Percentiles rank a stretch among this genome's conserved stretches.
Evolutionary conservation across 495 filamentous ascomycete genomes (phyloP).

Genomic region (Tuber calosporum): DNA sequence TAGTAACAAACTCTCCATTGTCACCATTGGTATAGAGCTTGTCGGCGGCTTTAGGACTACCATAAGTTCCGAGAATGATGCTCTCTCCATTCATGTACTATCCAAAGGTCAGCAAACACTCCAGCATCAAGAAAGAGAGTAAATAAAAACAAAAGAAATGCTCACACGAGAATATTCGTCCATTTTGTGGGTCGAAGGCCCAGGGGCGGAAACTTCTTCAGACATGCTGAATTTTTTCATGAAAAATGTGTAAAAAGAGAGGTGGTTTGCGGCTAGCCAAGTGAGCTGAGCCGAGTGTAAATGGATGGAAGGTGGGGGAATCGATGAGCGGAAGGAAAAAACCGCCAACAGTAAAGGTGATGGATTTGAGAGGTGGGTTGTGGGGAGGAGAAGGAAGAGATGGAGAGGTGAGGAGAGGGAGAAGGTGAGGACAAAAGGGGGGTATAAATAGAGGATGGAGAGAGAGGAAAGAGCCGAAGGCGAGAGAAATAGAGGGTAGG

Average conservation of each 20-base stretch:
- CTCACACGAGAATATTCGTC: background rate
- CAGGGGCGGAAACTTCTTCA: background rate
- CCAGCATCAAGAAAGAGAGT: background rate
- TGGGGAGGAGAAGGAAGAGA: too few species aligned
- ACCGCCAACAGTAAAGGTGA: constrained; percentile 7
- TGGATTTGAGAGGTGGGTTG: background rate
- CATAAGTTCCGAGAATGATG: background rate
- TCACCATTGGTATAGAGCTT: background rate
- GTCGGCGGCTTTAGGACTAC: background rate
- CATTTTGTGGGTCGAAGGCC: background rate
- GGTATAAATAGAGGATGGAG: too few species aligned
- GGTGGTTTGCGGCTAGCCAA: background rate
- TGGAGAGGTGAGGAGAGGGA: background rate
- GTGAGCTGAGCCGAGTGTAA: background rate
- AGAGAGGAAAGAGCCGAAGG: background rate
- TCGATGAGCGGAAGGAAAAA: constrained; percentile 2
- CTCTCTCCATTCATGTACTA: background rate
- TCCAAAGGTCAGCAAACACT: background rate
- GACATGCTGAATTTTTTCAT: background rate
- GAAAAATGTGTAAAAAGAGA: background rate
- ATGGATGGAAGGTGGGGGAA: constrained; percentile 3
- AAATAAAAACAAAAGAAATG: background rate
- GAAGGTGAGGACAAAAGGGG: background rate
- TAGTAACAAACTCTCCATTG: background rate
- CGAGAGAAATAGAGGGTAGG: background rate